Base-by-base conservation (phyloP, 1,139 yeast genomes). In the Candida smagusa region DNA sequence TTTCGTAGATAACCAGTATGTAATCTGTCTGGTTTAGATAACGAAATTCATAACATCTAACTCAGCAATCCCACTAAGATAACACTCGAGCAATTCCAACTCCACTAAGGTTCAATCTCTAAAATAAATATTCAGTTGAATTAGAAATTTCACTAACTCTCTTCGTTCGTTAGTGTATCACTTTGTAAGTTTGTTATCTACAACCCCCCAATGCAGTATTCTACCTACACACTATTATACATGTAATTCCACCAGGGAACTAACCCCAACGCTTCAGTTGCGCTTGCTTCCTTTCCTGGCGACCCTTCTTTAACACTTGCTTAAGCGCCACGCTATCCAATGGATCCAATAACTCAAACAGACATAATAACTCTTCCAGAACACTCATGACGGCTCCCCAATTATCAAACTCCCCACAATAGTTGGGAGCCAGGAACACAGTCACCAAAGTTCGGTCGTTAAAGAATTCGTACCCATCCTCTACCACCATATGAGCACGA, bases 351-450 rank as follows among this genome's bases (percentile, higher is more conserved):
- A 92, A 73, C 61, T 92, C 97, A 63, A 92, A 92, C 42, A 92
- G 83, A 61, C 97, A 92, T 44, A 92, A 68, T 46, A 92, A 69
- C 51, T 89, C 97, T 49, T 92, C 97, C 48, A 87, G 81, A 12
- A 92, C 97, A 52, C 95, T 81, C 98, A 92, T 92, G 2, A 92
- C 97, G 0, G 97, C 97, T 16, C 97, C 98, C 97, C 97, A 92
- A 57, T 92, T 92, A 59, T 92, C 97, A 54, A 92, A 92, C 61
- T 92, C 98, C 28, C 98, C 97, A 65, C 98, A 92, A 58, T 92
- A 92, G 61, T 92, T 92, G 2, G 98, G 97, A 0, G 98, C 98
- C 39, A 89, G 80, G 59, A 92, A 92, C 9, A 92, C 97, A 0
- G 98, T 92, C 4, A 92, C 97, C 45, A 92, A 70, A 22, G 95